Conservation (phyloP, 768 basidiomycete species). For the Pleurotus platypus region DNA sequence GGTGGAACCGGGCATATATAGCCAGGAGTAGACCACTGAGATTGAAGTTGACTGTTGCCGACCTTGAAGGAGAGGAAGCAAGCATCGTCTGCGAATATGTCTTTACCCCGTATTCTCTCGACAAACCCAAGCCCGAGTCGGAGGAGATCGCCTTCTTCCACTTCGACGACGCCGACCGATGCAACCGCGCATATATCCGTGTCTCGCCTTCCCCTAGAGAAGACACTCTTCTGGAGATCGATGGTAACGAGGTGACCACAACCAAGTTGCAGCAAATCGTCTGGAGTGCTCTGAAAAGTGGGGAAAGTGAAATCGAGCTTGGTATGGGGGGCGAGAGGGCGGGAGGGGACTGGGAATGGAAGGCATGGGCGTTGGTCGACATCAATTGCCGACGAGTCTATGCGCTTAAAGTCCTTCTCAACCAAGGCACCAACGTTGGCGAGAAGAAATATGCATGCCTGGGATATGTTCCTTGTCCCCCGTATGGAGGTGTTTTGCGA, state of each 20-base stretch:
- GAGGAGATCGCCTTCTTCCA: constrained; percentile 30
- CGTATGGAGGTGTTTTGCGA: constrained; percentile 26
- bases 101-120: constrained; percentile 24
- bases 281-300: constrained; percentile 31
- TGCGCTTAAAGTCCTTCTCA: constrained; percentile 34
- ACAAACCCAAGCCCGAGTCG: constrained; percentile 17
- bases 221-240: constrained; percentile 20
- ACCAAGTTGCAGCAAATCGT: constrained; percentile 28
- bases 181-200: constrained; percentile 21
- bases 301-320: constrained; percentile 33
- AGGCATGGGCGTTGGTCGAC: constrained; percentile 34
- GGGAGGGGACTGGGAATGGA: constrained; percentile 32
- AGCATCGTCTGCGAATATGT: constrained; percentile 36
- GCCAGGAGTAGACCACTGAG: constrained; percentile 32
- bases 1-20: constrained; percentile 31
- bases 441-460: constrained; percentile 27
- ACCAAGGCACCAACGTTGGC: constrained; percentile 21
- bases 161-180: constrained; percentile 26
- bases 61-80: constrained; percentile 35
- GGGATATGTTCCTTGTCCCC: constrained; percentile 33
- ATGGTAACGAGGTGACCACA: constrained; percentile 18
- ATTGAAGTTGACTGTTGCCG: constrained; percentile 29
- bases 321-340: constrained; percentile 24
- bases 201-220: constrained; percentile 16
- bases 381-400: constrained; percentile 35